Evolutionary conservation across 441 rosid species (phyloP), one percentile per base, ranked within the genome.

Genomic region (Gossypium aridum): DNA sequence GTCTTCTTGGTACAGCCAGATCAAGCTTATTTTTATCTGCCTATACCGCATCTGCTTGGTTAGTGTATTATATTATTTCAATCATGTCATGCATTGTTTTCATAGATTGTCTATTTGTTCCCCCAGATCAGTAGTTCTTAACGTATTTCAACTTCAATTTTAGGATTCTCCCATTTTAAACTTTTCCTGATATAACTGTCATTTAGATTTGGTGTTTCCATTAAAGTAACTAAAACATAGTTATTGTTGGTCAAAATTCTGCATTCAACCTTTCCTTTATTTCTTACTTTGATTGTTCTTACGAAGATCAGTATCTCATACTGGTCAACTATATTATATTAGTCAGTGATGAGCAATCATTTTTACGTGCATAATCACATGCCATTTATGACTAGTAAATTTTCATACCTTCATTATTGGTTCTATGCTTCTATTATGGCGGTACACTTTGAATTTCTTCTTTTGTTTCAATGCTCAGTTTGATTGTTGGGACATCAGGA

Each of bases 11-110:
- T 56, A 92, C 94, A 16, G 89, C 92, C 45, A 88, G 98, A 87
- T 95, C 99, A 79, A 95, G 97, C 86, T 87, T 91, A 80, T 95
- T 95, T 86, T 90, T 95, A 51, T 89, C 98, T 53, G 78, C 80
- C 9, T 95, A 92, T 83, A 92, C 97, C 81, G 62, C 99, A 68
- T 95, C 98, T 75, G 95, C 99, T 71, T 95, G 99, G 98, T 91
- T 77, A 82, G 90, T 71, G 19, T 71, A 75, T 19, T n/a, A 53
- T n/a, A 43, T 54, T 71, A 45, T 43, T 26, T 56, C 39, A 28
- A 53, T 9, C 61, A n/a, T 43, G 3, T 54, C 45, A 49, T 65
- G 28, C 70, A 65, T 53, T 66, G 13, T 60, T 51, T 47, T 45
- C 57, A 12, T 65, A 51, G 0, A 28, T 9, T 31, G 53, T 20